Evolutionary conservation across 106 monocot genomes (phyloP), one percentile per base, ranked within the genome.

Genomic region (Dendrobium huoshanense): DNA sequence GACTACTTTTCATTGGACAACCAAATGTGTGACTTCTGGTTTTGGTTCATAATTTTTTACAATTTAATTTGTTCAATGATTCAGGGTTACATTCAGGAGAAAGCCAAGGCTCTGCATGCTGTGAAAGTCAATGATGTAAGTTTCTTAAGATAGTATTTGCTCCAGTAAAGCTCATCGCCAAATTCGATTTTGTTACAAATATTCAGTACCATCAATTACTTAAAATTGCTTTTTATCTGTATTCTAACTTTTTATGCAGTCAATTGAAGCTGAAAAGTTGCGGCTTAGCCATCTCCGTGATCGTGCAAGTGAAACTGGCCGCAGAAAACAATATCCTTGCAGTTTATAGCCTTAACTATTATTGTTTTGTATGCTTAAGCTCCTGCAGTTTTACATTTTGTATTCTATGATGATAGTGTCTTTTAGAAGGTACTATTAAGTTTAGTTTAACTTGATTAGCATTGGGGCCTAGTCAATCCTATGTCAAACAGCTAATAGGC

Each of bases 251-350:
- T 17, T 67, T 72, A 43, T 90, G 56, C 81, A 95, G 95, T 83
- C 85, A 83, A 75, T 95, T 68, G 95, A 95, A 86, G 82, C 44
- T 85, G 95, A 95, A 82, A 95, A 92, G 80, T 73, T 85, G 80
- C 84, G 92, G 1, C 80, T 90, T 47, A 81, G 87, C 41, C 95
- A 95, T 84, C 88, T 95, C 59, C 92, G 95, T 85, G 95, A 95
- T 85, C 92, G 92, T 78, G 95, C 95, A 77, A 95, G 95, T 86
- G 95, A 95, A 87, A 92, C 84, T 51, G 95, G 95, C 16, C 95
- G 89, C 19, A 83, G 95, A 87, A 95, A 95, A 59, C 85, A 95
- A 95, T 90, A 95, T 95, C 95, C 95, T 95, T 88, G 13, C 76
- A 76, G 11, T 48, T 47, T 8, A 11, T 47, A 76, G 24, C 24